Evolutionary conservation across 345 rosid genomes (phyloP), one percentile per base, ranked within the genome.

Genomic region (Hibiscus trionum): DNA sequence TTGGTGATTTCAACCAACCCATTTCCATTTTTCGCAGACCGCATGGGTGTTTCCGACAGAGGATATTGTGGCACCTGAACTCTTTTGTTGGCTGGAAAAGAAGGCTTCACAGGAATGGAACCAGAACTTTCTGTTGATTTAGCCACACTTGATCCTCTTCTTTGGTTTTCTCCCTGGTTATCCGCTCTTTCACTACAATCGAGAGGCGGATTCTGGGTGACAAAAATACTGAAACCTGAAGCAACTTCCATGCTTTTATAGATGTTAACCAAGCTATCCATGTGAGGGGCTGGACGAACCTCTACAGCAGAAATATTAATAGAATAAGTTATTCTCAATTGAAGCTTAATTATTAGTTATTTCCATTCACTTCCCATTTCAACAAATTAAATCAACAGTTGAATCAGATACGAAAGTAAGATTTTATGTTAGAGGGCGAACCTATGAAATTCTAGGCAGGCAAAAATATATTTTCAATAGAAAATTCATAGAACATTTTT

Each of bases 201-300:
- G 15, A 80, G 27, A 4, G 84, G 68, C 5, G 49, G 74, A 72
- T 72, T 77, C 82, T 88, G 97, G 68, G 85, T 82, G 74, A 83
- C 88, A 70, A 84, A 82, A 33, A 88, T 85, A 62, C 80, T 86
- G 24, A 86, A 73, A 39, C 94, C 96, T 12, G 93, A 92, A 84
- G 93, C 96, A 80, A 72, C 79, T 84, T 90, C 97, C 97, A 95
- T 89, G 84, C 82, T 85, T 82, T 85, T 95, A 81, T 90, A 95
- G 59, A 95, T 88, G 37, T 80, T 83, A 62, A 92, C 99, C 83
- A 95, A 84, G 75, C 80, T 95, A 78, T 95, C 97, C 97, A 95
- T 92, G 78, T 90, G 97, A 33, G 93, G 96, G 77, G 97, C 89
- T 73, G 90, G 75, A 24, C 94, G 93, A 80, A 92, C 72, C 88